Evolutionary conservation across 2,329 filamentous ascomycete genomes (phyloP).

Genomic region (Conoideocrella luteorostrata): DNA sequence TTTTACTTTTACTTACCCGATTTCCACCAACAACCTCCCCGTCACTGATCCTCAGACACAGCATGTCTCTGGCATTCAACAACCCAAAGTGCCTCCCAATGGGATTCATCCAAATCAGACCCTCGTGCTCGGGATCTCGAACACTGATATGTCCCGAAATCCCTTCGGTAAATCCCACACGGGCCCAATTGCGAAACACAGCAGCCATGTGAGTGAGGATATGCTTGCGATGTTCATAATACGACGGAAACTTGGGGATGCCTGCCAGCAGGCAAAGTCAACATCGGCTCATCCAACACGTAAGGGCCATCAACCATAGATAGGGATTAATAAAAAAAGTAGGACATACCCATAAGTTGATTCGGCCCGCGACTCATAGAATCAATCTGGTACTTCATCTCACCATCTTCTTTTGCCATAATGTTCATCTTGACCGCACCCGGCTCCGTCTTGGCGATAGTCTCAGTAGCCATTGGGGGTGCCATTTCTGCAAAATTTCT

Average conservation of each 20-base stretch:
- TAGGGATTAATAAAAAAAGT: too few relatives aligned
- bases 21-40: slow-evolving; percentile 62
- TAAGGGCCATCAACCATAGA: too few relatives aligned
- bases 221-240: slow-evolving; percentile 49
- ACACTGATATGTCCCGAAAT: slow-evolving; percentile 55
- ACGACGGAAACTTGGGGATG: slow-evolving; percentile 36
- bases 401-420: slow-evolving; percentile 8
- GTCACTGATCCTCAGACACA: slow-evolving; percentile 49
- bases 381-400: slow-evolving; percentile 13
- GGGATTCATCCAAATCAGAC: slow-evolving; percentile 66
- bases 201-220: slow-evolving; percentile 61
- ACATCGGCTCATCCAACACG: too few relatives aligned
- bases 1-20: slow-evolving; percentile 22
- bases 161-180: slow-evolving; percentile 23
- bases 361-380: slow-evolving; percentile 19
- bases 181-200: slow-evolving; percentile 37
- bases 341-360: slow-evolving; percentile 13
- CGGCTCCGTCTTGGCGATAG: too few relatives aligned
- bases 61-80: slow-evolving; percentile 61
- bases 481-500: too few relatives aligned
- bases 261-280: slow-evolving; percentile 19
- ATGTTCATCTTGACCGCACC: too few relatives aligned
- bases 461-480: too few relatives aligned
- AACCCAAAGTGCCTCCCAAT: slow-evolving; percentile 60
- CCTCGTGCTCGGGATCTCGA: slow-evolving; percentile 55